Percentiles rank a stretch among this genome's conserved stretches.
phyloP scores from a whole-genome alignment of 23 red algal genomes.

The Cyanidioschyzon merolae region DNA sequence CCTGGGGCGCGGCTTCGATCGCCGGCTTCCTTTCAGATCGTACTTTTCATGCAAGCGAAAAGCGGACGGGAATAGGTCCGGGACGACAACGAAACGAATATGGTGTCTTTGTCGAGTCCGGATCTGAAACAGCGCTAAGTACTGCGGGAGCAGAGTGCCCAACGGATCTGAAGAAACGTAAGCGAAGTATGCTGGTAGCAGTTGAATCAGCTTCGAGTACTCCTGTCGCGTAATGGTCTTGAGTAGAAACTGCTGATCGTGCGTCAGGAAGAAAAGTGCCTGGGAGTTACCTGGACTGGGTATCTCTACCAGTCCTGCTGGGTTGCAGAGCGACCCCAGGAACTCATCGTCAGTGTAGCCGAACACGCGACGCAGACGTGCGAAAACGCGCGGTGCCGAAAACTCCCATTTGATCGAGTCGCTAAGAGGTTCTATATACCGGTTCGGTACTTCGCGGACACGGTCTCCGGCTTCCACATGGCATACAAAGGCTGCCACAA shows the following conservation, averaged over 20 bases:
- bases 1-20: not conserved
- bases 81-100: conserved; percentile 80
- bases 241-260: conserved; percentile 79
- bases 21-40: conserved; percentile 47
- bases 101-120: conserved; percentile 49
- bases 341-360: conserved; percentile 60
- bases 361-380: conserved; percentile 38
- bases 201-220: conserved; percentile 32
- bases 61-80: conserved; percentile 46
- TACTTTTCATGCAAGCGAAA: conserved; percentile 73
- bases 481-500: conserved; percentile 9
- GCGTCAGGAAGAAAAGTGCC: conserved; percentile 75
- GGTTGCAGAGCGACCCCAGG: conserved; percentile 45
- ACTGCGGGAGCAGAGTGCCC: conserved; percentile 55
- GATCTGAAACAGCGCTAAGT: conserved; percentile 67
- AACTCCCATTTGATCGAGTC: conserved; percentile 49
- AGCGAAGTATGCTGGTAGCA: conserved; percentile 55
- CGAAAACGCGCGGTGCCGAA: conserved; percentile 60
- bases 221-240: conserved; percentile 67
- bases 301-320: conserved; percentile 49
- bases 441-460: not conserved
- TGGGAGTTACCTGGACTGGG: conserved; percentile 64
- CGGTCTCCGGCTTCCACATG: not conserved
- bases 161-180: conserved; percentile 42
- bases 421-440: not conserved